Evolutionary conservation across 2,329 filamentous ascomycete genomes (phyloP).

Genomic region (Penicillium sp.): DNA sequence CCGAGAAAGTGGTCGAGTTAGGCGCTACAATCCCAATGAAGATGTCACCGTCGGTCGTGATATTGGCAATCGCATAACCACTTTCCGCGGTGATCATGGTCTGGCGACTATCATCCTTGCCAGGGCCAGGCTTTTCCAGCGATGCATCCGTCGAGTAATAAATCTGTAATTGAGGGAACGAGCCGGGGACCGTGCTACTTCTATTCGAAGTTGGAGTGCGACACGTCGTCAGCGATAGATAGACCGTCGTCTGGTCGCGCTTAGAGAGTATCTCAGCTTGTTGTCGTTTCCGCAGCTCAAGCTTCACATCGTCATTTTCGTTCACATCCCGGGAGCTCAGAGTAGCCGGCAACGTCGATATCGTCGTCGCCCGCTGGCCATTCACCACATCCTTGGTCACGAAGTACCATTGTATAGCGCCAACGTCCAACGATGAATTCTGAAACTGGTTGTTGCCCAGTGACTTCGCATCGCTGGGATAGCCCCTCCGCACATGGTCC

Average conservation of each 20-base stretch:
- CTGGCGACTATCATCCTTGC: slow-evolving; percentile 48
- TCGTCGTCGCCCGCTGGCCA: slow-evolving; percentile 44
- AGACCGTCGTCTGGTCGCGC: slow-evolving; percentile 59
- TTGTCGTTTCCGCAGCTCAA: slow-evolving; percentile 27
- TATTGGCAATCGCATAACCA: slow-evolving; percentile 69
- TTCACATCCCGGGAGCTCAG: slow-evolving; percentile 31
- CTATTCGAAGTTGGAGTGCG: slow-evolving; percentile 67
- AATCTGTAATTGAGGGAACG: slow-evolving; percentile 73
- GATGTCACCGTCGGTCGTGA: slow-evolving; percentile 67
- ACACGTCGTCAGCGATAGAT: slow-evolving; percentile 86
- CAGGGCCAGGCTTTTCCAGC: slow-evolving; percentile 69
- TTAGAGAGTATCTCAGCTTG: slow-evolving; percentile 23
- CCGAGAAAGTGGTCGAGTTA: slow-evolving; percentile 63
- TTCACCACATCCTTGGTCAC: slow-evolving; percentile 63
- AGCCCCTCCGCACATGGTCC: slow-evolving; percentile 59
- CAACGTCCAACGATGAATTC: slow-evolving; percentile 64
- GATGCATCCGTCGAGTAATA: slow-evolving; percentile 70
- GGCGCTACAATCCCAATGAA: slow-evolving; percentile 78
- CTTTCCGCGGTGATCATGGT: slow-evolving; percentile 59
- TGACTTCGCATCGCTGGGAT: slow-evolving; percentile 53
- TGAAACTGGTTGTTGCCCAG: slow-evolving; percentile 68
- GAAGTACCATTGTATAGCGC: slow-evolving; percentile 65
- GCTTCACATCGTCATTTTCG: slow-evolving; percentile 11
- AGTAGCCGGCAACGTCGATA: slow-evolving; percentile 39
- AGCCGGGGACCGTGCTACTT: slow-evolving; percentile 39